These are phyloP conservation scores for Leccinum pachyderme DNA, from an alignment of 1,284 basidiomycete genomes.

Conservation along the genomic window DNA sequence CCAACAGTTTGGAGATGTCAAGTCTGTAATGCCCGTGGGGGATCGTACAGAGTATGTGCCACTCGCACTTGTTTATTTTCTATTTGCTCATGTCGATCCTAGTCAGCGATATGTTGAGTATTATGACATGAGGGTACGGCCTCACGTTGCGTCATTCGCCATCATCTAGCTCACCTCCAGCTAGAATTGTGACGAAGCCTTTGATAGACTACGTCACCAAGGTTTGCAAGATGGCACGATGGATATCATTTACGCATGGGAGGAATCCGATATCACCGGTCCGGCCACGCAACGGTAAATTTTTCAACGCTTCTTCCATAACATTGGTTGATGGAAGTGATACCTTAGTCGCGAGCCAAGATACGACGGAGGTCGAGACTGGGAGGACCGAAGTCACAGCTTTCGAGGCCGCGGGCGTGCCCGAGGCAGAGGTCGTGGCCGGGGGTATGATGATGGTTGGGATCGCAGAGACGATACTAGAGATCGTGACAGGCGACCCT, in stretches of 20 bases:
- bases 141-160: background rate
- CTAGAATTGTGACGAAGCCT: slow-evolving; percentile 75
- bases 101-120: slow-evolving; percentile 87
- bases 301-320: background rate
- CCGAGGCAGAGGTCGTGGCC: slow-evolving; percentile 39
- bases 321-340: slow-evolving; percentile 8
- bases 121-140: slow-evolving; percentile 78
- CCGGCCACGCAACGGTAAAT: slow-evolving; percentile 37
- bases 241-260: slow-evolving; percentile 89
- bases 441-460: slow-evolving; percentile 41
- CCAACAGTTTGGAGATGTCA: slow-evolving; percentile 87
- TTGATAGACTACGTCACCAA: slow-evolving; percentile 76
- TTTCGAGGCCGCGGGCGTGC: slow-evolving; percentile 43
- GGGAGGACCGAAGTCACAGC: slow-evolving; percentile 45
- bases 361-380: slow-evolving; percentile 41
- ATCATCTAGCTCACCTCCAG: slow-evolving; percentile 15
- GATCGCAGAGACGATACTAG: slow-evolving; percentile 45
- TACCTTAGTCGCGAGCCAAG: slow-evolving; percentile 28
- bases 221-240: slow-evolving; percentile 83
- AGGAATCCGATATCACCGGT: slow-evolving; percentile 46
- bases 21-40: slow-evolving; percentile 64
- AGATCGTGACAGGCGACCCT: slow-evolving; percentile 47
- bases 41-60: slow-evolving; percentile 68
- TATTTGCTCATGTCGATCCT: slow-evolving; percentile 8
- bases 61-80: slow-evolving; percentile 3